These are phyloP conservation scores for Metschnikowia rubicola DNA, from an alignment of 805 yeast species.

Conservation along the genomic window DNA sequence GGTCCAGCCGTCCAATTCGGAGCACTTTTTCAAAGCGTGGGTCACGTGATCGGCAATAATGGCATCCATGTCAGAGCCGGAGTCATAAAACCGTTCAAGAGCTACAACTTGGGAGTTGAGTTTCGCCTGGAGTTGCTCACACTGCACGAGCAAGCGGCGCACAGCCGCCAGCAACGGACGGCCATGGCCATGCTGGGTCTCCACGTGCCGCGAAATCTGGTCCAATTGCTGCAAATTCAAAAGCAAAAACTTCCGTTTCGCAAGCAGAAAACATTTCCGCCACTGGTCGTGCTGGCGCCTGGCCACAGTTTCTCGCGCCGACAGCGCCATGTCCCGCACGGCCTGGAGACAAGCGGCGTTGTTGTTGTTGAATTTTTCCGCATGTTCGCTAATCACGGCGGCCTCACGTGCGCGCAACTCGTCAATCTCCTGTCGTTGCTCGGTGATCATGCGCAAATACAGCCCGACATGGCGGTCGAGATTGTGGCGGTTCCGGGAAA, in stretches of 20 bases:
- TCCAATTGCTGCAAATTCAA: slow-evolving; percentile 11
- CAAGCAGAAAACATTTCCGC: slow-evolving; percentile 40
- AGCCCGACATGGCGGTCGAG: slow-evolving; percentile 82
- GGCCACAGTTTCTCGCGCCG: slow-evolving; percentile 38
- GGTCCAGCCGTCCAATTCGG: slow-evolving; percentile 57
- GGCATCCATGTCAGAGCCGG: slow-evolving; percentile 50
- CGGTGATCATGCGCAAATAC: slow-evolving; percentile 78
- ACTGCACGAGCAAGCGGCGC: slow-evolving; percentile 9
- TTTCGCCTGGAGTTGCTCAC: slow-evolving; percentile 32
- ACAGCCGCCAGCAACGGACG: not conserved
- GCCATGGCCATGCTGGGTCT: not conserved
- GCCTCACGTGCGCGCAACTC: slow-evolving; percentile 58
- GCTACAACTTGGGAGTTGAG: slow-evolving; percentile 45
- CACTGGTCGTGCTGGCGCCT: slow-evolving; percentile 45
- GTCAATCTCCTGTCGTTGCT: slow-evolving; percentile 71
- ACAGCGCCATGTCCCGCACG: slow-evolving; percentile 41
- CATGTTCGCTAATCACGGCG: slow-evolving; percentile 35
- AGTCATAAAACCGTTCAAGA: slow-evolving; percentile 48
- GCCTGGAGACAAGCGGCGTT: slow-evolving; percentile 38
- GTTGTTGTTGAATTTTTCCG: slow-evolving; percentile 30
- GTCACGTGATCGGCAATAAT: slow-evolving; percentile 45
- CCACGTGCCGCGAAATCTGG: not conserved
- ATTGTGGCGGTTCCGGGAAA: slow-evolving; percentile 68
- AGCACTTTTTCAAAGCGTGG: slow-evolving; percentile 44
- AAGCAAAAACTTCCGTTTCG: slow-evolving; percentile 41